These are phyloP conservation scores for Fraxinus latifolia DNA, from an alignment of 305 asterid genomes.

Conservation along the genomic window DNA sequence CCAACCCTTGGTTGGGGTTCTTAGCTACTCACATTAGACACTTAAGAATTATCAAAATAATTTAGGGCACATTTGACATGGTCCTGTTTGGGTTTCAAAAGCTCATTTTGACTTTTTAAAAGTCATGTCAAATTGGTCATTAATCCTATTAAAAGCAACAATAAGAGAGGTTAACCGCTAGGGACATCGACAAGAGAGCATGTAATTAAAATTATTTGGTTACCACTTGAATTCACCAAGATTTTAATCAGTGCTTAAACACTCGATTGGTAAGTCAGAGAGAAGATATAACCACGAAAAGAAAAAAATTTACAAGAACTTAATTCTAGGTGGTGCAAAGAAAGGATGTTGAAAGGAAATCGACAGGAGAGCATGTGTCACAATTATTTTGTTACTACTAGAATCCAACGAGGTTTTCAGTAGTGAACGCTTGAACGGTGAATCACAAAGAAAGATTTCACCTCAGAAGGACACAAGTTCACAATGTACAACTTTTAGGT, in stretches of 20 bases:
- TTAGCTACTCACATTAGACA: neutral
- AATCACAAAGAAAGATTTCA: neutral
- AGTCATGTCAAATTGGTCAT: neutral
- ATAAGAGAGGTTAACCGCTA: neutral
- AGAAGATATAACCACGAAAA: neutral
- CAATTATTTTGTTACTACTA: neutral
- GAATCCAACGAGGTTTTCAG: neutral
- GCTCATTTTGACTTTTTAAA: neutral
- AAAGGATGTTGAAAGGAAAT: neutral
- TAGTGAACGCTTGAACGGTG: neutral
- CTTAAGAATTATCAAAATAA: neutral
- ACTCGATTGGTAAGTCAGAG: neutral
- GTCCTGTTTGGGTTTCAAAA: neutral
- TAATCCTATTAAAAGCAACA: neutral
- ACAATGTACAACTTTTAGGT: neutral
- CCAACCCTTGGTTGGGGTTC: neutral
- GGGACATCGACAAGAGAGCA: neutral
- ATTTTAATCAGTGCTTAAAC: neutral
- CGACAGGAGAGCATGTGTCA: neutral
- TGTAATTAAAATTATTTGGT: neutral
- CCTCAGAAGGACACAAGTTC: neutral
- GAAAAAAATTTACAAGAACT: neutral
- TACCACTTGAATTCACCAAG: neutral
- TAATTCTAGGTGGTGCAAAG: neutral
- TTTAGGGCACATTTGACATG: neutral